Percentiles rank a stretch among this genome's conserved stretches.
phyloP scores from a whole-genome alignment of 495 filamentous ascomycete species.

The Aspergillus baeticus region DNA sequence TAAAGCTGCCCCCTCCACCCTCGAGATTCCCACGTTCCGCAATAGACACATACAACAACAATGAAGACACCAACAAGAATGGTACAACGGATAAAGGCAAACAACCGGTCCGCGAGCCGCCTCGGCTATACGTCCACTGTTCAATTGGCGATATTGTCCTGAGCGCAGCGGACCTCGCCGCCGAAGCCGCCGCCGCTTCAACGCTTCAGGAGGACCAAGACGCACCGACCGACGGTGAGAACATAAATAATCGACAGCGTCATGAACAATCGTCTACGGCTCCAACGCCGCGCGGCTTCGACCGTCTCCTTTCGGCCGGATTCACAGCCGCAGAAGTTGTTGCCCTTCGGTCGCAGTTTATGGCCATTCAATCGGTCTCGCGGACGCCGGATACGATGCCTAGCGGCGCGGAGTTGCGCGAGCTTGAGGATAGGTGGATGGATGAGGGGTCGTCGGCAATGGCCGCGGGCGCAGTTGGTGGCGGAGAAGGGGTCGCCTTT shows the following conservation, averaged over 20 bases:
- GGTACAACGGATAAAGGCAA: constrained; percentile 55
- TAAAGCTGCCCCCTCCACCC: constrained; percentile 60
- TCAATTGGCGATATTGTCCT: constrained; percentile 70
- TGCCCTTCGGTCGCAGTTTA: constrained; percentile 80
- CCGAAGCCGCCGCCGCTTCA: constrained; percentile 59
- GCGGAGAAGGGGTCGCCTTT: constrained; percentile 35
- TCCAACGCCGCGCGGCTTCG: constrained; percentile 80
- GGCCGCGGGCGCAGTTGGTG: constrained; percentile 31
- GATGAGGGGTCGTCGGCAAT: constrained; percentile 62
- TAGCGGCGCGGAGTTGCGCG: constrained; percentile 53
- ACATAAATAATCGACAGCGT: background rate
- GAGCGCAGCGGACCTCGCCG: constrained; percentile 61
- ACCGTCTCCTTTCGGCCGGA: constrained; percentile 74
- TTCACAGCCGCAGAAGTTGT: constrained; percentile 81
- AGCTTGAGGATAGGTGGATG: constrained; percentile 89
- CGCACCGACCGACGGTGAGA: background rate
- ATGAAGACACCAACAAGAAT: constrained; percentile 22
- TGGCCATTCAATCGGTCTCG: constrained; percentile 69
- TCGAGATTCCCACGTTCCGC: constrained; percentile 23
- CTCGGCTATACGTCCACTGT: constrained; percentile 82
- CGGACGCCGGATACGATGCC: constrained; percentile 88
- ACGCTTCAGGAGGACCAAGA: constrained; percentile 21
- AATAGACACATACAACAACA: constrained; percentile 5
- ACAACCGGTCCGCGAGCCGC: constrained; percentile 45
- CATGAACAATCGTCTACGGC: constrained; percentile 32